These are phyloP conservation scores for Amanita rubescens DNA, from an alignment of 768 basidiomycete species.

Conservation along the genomic window DNA sequence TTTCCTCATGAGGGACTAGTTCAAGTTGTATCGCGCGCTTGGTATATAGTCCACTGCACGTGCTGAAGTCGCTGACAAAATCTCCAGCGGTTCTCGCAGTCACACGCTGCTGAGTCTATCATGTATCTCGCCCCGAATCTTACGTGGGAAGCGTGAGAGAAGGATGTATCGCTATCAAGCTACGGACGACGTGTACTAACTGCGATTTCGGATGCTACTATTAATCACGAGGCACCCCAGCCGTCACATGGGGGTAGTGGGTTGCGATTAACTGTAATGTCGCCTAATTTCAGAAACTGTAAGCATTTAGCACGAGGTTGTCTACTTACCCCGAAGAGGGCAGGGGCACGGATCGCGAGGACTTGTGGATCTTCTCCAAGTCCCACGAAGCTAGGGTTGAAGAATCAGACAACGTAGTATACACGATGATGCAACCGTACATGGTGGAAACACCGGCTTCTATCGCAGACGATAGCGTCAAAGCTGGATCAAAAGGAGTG, in stretches of 20 bases:
- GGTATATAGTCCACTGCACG: neutral
- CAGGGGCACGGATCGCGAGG: constrained; percentile 64
- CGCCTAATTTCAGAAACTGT: constrained; percentile 4
- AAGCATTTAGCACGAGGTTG: neutral
- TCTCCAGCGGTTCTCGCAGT: neutral
- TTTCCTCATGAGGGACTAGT: constrained; percentile 47
- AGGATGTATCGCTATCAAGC: neutral
- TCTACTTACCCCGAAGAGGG: constrained; percentile 49
- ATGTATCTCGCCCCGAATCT: too few species aligned
- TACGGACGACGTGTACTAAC: too few species aligned
- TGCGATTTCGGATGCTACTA: too few species aligned
- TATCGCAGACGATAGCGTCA: constrained; percentile 65
- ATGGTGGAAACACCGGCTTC: constrained; percentile 88
- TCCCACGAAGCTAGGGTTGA: constrained; percentile 58
- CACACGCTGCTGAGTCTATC: too few species aligned
- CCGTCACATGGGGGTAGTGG: constrained; percentile 57
- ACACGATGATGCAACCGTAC: constrained; percentile 27
- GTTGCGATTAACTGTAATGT: constrained; percentile 49
- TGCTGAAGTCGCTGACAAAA: too few species aligned
- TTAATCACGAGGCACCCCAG: constrained; percentile 38
- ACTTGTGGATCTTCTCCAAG: constrained; percentile 80
- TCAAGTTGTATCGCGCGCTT: too few species aligned
- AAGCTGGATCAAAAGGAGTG: constrained; percentile 31
- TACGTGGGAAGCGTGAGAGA: too few species aligned
- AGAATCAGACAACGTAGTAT: neutral